Evolutionary conservation across 345 rosid genomes (phyloP), one percentile per base, ranked within the genome.

Genomic region (Tarenaya hassleriana): DNA sequence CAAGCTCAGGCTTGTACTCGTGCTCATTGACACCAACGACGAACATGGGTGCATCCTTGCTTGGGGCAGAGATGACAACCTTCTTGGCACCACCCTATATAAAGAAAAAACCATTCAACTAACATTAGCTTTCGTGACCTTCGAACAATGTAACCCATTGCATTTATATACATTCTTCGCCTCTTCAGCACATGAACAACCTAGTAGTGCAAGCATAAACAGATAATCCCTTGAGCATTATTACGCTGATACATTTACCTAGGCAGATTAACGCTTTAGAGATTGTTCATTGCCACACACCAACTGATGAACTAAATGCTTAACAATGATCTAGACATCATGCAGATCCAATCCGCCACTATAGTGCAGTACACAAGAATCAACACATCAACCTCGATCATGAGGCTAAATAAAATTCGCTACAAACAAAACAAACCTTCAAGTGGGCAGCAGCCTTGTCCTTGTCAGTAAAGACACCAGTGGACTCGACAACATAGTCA

Each of bases 31-130:
- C 98, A 61, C 98, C 96, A 27, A 87, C 70, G 31, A 91, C 98
- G 46, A 91, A 87, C 96, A 91, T 91, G 46, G 98, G 96, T 4
- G 95, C 96, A 67, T 91, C 96, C 43, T 86, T 89, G 76, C 97
- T 89, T 0, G 94, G 88, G 45, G 95, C 94, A 17, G 95, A 86
- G 50, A 83, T 90, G 57, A 90, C 72, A 57, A 90, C 96, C 76
- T 87, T 87, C 92, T 84, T 91, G 43, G 96, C 98, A 54, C 96
- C 95, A 52, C 95, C 98, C 98, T 91, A 64, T 38, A 42, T 19
- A 52, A 53, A 6, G 31, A 41, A 14, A 6, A 29, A 65, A 18
- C 39, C 15, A 39, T 16, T 19, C 32, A 43, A 3, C 54, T 14
- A 55, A 52, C 29, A 1, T 44, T 34, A 18, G 32, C 27, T 18